phyloP scores from a whole-genome alignment of 2,329 filamentous ascomycete species.

The Exophiala xenobiotica region DNA sequence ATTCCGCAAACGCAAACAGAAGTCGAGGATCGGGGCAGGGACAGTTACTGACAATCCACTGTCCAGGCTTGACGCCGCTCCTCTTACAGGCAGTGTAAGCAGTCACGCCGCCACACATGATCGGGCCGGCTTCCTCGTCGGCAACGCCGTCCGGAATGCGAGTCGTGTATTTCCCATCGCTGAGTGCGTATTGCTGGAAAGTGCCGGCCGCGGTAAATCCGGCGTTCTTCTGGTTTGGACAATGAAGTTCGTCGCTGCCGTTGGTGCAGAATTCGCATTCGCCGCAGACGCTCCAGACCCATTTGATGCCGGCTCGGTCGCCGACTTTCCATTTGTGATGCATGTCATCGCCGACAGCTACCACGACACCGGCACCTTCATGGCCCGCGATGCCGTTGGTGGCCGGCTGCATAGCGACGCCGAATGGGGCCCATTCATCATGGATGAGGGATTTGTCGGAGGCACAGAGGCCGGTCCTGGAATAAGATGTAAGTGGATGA shows the following conservation, averaged over 20 bases:
- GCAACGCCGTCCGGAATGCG: constrained; percentile 38
- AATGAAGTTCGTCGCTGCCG: constrained; percentile 39
- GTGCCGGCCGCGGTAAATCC: constrained; percentile 41
- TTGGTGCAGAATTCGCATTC: constrained; percentile 73
- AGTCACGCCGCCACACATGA: constrained; percentile 42
- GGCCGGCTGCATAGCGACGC: constrained; percentile 24
- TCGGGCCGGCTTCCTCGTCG: constrained; percentile 40
- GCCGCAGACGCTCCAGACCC: constrained; percentile 85
- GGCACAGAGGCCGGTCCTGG: constrained; percentile 73
- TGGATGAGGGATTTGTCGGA: constrained; percentile 56
- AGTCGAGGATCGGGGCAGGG: no score
- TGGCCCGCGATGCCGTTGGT: constrained; percentile 42
- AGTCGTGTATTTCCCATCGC: constrained; percentile 38
- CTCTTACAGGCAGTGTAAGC: constrained; percentile 42
- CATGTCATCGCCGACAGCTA: constrained; percentile 71
- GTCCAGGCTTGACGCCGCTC: constrained; percentile 35
- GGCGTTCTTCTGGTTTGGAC: constrained; percentile 38
- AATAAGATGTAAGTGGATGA: constrained; percentile 6
- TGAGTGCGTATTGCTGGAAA: constrained; percentile 40
- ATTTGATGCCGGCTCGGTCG: constrained; percentile 84
- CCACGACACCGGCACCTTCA: constrained; percentile 77
- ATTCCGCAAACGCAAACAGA: no score
- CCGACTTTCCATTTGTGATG: constrained; percentile 74
- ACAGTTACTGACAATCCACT: constrained; percentile 33
- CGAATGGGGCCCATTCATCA: constrained; percentile 29